These are phyloP conservation scores for Kuraishia hungarica DNA, from an alignment of 805 yeast species.

Conservation along the genomic window DNA sequence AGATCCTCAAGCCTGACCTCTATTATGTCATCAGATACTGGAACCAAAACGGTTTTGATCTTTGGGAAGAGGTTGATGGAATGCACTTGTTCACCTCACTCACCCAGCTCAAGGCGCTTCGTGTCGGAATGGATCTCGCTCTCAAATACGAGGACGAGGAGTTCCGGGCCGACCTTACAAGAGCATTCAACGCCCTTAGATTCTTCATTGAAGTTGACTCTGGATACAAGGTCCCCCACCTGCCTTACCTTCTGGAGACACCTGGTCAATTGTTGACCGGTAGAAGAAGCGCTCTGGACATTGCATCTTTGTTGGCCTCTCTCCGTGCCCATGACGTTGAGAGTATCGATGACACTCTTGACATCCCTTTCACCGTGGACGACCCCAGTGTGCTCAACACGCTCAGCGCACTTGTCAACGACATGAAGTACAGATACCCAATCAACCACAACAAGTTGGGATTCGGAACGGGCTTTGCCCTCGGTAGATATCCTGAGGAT, in stretches of 20 bases:
- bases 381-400: constrained; percentile 56
- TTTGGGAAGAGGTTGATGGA: constrained; percentile 86
- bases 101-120: constrained; percentile 64
- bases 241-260: constrained; percentile 63
- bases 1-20: constrained; percentile 62
- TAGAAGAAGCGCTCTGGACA: constrained; percentile 65
- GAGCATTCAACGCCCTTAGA: constrained; percentile 25
- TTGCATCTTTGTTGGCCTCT: constrained; percentile 54
- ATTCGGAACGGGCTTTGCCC: constrained; percentile 43
- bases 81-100: constrained; percentile 73
- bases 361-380: constrained; percentile 55
- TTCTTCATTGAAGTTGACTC: constrained; percentile 29
- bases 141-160: constrained; percentile 14
- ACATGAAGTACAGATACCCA: constrained; percentile 72
- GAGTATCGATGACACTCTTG: constrained; percentile 20
- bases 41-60: constrained; percentile 64
- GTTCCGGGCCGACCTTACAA: constrained; percentile 21
- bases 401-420: constrained; percentile 48
- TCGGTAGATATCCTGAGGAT: constrained; percentile 94
- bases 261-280: constrained; percentile 35
- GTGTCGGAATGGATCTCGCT: constrained; percentile 40
- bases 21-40: constrained; percentile 54
- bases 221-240: constrained; percentile 29
- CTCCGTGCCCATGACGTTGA: constrained; percentile 37
- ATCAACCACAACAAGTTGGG: constrained; percentile 44